Evolutionary conservation across 805 yeast species (phyloP).

Genomic region (Myxozyma udenii): DNA sequence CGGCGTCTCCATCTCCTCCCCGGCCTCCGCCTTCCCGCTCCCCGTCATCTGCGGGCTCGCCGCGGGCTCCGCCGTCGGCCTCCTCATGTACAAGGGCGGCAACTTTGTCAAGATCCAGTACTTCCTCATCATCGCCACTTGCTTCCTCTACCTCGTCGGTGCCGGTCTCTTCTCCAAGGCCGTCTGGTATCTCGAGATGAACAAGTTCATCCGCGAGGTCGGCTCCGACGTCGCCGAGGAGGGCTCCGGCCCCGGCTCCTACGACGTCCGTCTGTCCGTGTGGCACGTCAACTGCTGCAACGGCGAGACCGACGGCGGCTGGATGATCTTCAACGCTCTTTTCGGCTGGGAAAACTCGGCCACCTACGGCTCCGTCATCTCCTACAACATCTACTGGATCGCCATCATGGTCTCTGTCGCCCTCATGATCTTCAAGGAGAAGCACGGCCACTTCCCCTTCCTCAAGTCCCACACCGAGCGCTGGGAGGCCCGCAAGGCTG

Average conservation of each 20-base stretch:
- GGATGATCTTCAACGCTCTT: conserved; percentile 94
- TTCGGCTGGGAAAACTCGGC: conserved; percentile 98
- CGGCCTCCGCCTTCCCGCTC: conserved; percentile 77
- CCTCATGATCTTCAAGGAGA: conserved; percentile 80
- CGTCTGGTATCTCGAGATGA: conserved; percentile 80
- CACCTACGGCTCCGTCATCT: conserved; percentile 83
- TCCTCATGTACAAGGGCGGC: conserved; percentile 74
- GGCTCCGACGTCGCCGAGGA: conserved; percentile 95
- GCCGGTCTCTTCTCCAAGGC: conserved; percentile 94
- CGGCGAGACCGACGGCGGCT: conserved; percentile 86
- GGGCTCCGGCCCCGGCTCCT: conserved; percentile 95
- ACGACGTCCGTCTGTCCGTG: conserved; percentile 71
- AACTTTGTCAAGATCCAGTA: conserved; percentile 77
- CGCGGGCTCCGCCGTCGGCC: conserved; percentile 74
- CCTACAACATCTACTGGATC: conserved; percentile 89
- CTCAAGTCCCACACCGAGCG: conserved; percentile 13
- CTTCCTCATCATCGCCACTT: conserved; percentile 82
- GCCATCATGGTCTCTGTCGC: conserved; percentile 52
- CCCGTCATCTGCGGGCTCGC: conserved; percentile 87
- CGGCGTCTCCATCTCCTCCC: conserved; percentile 76
- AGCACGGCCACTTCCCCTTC: conserved; percentile 46
- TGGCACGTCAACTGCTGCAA: conserved; percentile 99
- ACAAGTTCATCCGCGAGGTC: conserved; percentile 58
- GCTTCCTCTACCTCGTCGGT: conserved; percentile 81
- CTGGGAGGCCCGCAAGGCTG: conserved; percentile 13